Evolutionary conservation across 805 yeast species (phyloP), one percentile per base, ranked within the genome.

Genomic region (Diddensiella transvaalensis): DNA sequence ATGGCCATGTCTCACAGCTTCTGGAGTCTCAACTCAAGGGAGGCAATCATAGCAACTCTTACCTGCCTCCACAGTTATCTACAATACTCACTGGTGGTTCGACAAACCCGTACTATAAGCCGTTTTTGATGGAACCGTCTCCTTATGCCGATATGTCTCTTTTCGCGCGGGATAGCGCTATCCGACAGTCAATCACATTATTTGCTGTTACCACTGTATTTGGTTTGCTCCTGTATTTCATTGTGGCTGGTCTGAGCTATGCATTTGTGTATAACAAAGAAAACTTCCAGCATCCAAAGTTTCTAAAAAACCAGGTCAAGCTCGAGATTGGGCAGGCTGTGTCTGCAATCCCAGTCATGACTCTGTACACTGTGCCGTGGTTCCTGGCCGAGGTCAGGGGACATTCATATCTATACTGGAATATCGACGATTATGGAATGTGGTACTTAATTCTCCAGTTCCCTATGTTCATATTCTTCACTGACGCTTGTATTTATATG

Each of bases 271-370:
- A 87, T 64, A 97, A 93, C 68, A 85, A 83, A 63, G 82, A 82
- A 47, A 87, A 88, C 50, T 88, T 91, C 77, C 87, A 91, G 69
- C 99, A 93, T 67, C 99, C 99, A 51, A 79, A 96, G 66, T 91
- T 87, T 68, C 76, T 93, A 68, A 93, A 93, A 66, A 91, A 93
- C 70, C 99, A 93, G 72, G 81, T 93, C 79, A 69, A 78, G 3
- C 71, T 87, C 63, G 99, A 93, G 66, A 85, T 91, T 54, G 70
- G 76, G 54, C 83, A 82, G 63, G 96, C 96, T 0, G 55, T 79
- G 51, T 68, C 84, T 17, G 83, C 97, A 13, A 89, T 93, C 56
- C 99, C 99, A 24, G 64, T 74, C 17, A 93, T 93, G 99, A 93
- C 93, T 18, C 46, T 77, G 24, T 73, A 87, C 56, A 93, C 99